Evolutionary conservation across 768 basidiomycete genomes (phyloP), one percentile per base, ranked within the genome.

Genomic region (Tulasnella sp.): DNA sequence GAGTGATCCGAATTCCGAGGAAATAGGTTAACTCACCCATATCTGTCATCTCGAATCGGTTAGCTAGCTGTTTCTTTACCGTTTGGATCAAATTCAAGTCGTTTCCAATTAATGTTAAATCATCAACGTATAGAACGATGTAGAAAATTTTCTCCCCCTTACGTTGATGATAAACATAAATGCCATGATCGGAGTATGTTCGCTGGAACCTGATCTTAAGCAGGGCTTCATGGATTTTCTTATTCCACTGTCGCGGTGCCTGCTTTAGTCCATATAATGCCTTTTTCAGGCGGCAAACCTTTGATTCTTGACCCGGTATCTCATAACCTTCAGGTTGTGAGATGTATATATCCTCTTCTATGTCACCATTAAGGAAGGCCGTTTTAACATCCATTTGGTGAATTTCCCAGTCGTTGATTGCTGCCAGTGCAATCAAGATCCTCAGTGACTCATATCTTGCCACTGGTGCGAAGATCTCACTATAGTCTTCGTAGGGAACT

Each of bases 401-500:
- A 37, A 80, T 48, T 48, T 74, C 79, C 79, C 57, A 75, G 29
- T 80, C 40, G 3, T 55, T 1, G 0, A 44, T 20, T 26, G 80
- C 69, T 0, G 80, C 74, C 16, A 77, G n/a, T 0, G 80, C 77
- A 3, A 75, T 37, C 18, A 81, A 18, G 29, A 69, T 40, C 3
- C 73, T 18, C 1, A 81, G 32, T 7, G 80, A 75, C 1, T 40
- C 61, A 35, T 37, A 71, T 48, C 72, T 74, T 20, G 74, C 78
- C 1, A 77, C 76, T 15, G 80, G 80, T n/a, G 73, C 29, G 70
- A 46, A 80, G 29, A 79, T 83, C n/a, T 81, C 81, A 26, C 79
- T 46, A 73, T 80, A 83, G 73, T 83, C 81, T 11, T 82, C 81
- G 15, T 79, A 75, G n/a, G n/a, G n/a, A 2, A 80, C 67, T 73